Conservation (phyloP, 2,329 filamentous ascomycete genomes). For the Epichloe bromicola region DNA sequence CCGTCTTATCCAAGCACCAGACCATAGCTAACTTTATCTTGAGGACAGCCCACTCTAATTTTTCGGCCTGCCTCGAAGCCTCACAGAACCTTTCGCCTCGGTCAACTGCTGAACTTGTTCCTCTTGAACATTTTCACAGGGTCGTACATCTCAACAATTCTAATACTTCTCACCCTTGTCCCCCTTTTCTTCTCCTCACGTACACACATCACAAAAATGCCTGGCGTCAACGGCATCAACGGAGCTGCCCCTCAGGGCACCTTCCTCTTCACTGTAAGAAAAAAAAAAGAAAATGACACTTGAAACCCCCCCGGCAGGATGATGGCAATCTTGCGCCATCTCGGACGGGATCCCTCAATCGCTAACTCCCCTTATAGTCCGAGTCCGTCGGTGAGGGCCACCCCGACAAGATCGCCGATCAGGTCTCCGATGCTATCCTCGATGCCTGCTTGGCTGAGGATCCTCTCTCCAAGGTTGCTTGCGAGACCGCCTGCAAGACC, state of each 20-base stretch:
- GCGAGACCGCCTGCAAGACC: slow-evolving; percentile 99
- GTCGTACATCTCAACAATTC: background rate
- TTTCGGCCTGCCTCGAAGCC: background rate
- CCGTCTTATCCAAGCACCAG: background rate
- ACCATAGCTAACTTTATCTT: background rate
- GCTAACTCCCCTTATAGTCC: slow-evolving; percentile 37
- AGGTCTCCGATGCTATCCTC: slow-evolving; percentile 96
- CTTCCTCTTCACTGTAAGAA: slow-evolving; percentile 68
- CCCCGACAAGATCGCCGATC: slow-evolving; percentile 95
- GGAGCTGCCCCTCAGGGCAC: slow-evolving; percentile 41
- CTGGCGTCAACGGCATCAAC: slow-evolving; percentile 35
- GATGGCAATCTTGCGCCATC: background rate
- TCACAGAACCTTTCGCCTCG: background rate
- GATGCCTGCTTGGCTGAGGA: slow-evolving; percentile 93
- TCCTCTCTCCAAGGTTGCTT: slow-evolving; percentile 94
- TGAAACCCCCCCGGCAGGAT: too few species aligned
- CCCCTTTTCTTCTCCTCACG: slow-evolving; percentile 7
- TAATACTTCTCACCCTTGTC: background rate
- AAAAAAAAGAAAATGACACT: background rate
- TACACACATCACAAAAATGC: slow-evolving; percentile 29
- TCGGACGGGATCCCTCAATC: background rate
- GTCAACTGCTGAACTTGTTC: background rate
- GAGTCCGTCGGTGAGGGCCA: slow-evolving; percentile 85
- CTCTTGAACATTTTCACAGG: background rate
- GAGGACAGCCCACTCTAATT: background rate